Evolutionary conservation across 78 protist genomes (phyloP).

Genomic region (Dictyostelium intermedium): DNA sequence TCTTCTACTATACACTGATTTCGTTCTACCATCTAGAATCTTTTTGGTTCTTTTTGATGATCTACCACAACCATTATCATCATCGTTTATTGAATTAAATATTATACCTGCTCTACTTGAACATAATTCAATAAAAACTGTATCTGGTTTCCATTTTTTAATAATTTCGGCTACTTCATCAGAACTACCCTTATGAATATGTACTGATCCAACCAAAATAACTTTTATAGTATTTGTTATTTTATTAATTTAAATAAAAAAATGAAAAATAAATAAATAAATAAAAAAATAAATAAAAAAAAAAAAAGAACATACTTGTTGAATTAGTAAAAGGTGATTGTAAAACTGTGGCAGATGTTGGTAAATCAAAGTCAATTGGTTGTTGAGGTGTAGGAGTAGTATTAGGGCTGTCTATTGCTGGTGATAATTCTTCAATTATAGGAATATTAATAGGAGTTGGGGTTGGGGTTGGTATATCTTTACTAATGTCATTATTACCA

Average conservation of each 20-base stretch:
- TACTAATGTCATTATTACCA: not conserved
- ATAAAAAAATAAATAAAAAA: not conserved
- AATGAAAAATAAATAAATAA: not conserved
- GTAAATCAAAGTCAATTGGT: conserved; percentile 47
- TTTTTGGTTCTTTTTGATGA: not conserved
- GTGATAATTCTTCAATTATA: not conserved
- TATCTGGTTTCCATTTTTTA: conserved; percentile 66
- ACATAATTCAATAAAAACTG: conserved; percentile 71
- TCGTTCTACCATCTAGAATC: not conserved
- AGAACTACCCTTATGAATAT: conserved; percentile 64
- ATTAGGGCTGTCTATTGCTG: not conserved
- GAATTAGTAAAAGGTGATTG: conserved; percentile 54
- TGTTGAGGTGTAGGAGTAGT: not conserved
- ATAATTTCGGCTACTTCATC: conserved; percentile 65
- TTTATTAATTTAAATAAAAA: not conserved
- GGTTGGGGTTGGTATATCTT: not conserved
- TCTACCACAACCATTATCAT: not conserved
- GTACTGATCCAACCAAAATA: conserved; percentile 71
- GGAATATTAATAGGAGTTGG: not conserved
- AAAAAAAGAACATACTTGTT: conserved; percentile 35
- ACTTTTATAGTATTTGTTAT: no score
- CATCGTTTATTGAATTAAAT: not conserved
- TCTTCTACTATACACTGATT: not conserved
- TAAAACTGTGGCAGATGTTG: conserved; percentile 59
- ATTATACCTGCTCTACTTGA: conserved; percentile 60